A percentile compares a stretch with the other conserved stretches of the same genome.
Evolutionary conservation across 2,329 filamentous ascomycete genomes (phyloP).

Genomic region (Cordyceps pruinosa): DNA sequence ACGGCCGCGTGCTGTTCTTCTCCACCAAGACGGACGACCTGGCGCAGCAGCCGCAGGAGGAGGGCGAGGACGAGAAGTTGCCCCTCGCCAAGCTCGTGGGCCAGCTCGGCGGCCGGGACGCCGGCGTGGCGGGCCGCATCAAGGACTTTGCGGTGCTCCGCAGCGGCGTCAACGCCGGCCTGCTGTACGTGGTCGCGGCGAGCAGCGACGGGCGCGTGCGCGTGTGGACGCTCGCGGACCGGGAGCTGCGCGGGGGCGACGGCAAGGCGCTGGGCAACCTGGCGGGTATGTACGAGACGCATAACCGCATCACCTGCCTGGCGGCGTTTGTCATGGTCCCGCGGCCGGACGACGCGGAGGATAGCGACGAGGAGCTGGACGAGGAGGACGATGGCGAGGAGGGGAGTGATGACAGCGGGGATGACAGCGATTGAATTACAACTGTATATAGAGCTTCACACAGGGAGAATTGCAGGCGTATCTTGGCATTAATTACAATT

Average conservation of each 20-base stretch:
- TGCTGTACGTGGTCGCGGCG: conserved; percentile 59
- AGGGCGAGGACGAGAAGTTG: conserved; percentile 34
- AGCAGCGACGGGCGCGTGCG: conserved; percentile 83
- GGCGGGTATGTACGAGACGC: conserved; percentile 74
- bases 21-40: conserved; percentile 53
- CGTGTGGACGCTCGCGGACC: conserved; percentile 58
- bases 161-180: conserved; percentile 30
- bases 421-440: conserved; percentile 20
- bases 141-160: conserved; percentile 77
- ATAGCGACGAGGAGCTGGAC: conserved; percentile 45
- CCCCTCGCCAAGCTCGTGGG: conserved; percentile 60
- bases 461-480: background rate
- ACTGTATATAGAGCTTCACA: background rate
- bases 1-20: conserved; percentile 80
- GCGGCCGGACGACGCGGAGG: conserved; percentile 53
- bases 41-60: conserved; percentile 30
- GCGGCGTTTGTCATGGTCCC: conserved; percentile 79
- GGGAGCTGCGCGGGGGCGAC: conserved; percentile 31
- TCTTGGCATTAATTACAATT: no score
- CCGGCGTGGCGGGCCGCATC: conserved; percentile 63
- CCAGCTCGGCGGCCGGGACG: conserved; percentile 69
- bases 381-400: conserved; percentile 31
- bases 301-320: conserved; percentile 83
- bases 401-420: conserved; percentile 30
- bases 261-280: conserved; percentile 50